A percentile compares a stretch with the other conserved stretches of the same genome.
These are phyloP conservation scores for Pseudogymnoascus sp. DNA, from an alignment of 2,329 filamentous ascomycete species.

Conservation along the genomic window DNA sequence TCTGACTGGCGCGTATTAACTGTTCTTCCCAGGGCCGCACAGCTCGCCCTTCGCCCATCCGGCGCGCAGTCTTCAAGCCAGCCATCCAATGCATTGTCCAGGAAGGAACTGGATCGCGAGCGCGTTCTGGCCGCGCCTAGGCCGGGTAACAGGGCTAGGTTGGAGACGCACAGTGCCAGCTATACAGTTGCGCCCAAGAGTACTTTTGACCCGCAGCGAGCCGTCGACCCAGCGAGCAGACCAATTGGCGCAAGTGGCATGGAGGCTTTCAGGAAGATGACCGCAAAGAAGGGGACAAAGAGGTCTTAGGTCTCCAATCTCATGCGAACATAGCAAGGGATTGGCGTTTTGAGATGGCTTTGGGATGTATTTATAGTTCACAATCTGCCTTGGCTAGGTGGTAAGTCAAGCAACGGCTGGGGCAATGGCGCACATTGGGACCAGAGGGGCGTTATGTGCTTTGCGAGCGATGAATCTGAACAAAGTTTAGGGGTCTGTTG, in stretches of 20 bases:
- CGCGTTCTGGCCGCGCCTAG: constrained; percentile 44
- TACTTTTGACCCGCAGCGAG: constrained; percentile 47
- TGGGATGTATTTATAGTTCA: constrained; percentile 5
- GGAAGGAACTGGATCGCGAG: constrained; percentile 41
- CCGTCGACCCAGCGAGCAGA: constrained; percentile 39
- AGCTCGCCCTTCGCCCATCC: constrained; percentile 27
- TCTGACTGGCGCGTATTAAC: constrained; percentile 10
- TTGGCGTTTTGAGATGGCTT: background rate
- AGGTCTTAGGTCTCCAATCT: constrained; percentile 10
- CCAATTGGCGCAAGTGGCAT: constrained; percentile 55
- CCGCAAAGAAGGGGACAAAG: constrained; percentile 52
- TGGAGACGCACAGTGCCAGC: constrained; percentile 27
- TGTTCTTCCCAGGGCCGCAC: constrained; percentile 22
- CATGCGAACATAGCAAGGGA: background rate
- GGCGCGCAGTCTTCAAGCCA: constrained; percentile 24
- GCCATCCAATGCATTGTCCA: constrained; percentile 18
- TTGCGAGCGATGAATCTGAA: background rate
- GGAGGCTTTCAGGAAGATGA: constrained; percentile 59
- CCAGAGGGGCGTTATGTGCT: background rate
- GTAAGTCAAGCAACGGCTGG: background rate
- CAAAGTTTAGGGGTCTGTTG: background rate
- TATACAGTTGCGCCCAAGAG: constrained; percentile 38
- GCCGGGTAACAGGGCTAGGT: constrained; percentile 46
- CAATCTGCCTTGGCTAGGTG: background rate
- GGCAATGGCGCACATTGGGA: constrained; percentile 3